Conservation (phyloP, 202 grass and related monocot genomes). For the Carex sylvatica region DNA sequence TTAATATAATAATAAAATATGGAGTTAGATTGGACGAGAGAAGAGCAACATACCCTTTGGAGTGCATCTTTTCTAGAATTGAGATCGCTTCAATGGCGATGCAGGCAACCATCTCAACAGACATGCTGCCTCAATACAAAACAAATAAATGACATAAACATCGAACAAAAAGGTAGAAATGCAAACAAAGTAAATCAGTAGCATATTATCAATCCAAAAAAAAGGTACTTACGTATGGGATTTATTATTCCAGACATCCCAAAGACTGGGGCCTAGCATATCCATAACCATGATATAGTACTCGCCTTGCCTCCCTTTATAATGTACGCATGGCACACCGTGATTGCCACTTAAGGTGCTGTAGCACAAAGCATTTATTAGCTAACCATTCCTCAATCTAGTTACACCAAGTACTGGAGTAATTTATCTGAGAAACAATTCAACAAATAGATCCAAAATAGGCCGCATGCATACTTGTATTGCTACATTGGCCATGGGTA, state of each 20-base stretch:
- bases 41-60: slow-evolving; percentile 64
- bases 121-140: slow-evolving; percentile 59
- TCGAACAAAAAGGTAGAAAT: slow-evolving; percentile 5
- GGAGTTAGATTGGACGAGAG: not conserved
- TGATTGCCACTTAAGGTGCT: slow-evolving; percentile 95
- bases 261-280: slow-evolving; percentile 94
- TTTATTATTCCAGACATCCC: slow-evolving; percentile 99
- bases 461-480: not conserved
- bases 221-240: slow-evolving; percentile 60
- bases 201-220: slow-evolving; percentile 8
- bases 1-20: not conserved
- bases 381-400: not conserved
- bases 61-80: slow-evolving; percentile 92
- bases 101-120: slow-evolving; percentile 96
- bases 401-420: not conserved
- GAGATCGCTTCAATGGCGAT: slow-evolving; percentile 97
- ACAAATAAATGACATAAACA: slow-evolving; percentile 18
- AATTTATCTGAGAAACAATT: not conserved
- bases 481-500: not conserved
- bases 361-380: slow-evolving; percentile 38
- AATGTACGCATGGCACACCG: slow-evolving; percentile 89
- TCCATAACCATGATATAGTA: slow-evolving; percentile 99
- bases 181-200: slow-evolving; percentile 2
- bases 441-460: not conserved
- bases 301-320: slow-evolving; percentile 81